Conservation (phyloP, 2,329 filamentous ascomycete species). For the Coniochaeta sp. region DNA sequence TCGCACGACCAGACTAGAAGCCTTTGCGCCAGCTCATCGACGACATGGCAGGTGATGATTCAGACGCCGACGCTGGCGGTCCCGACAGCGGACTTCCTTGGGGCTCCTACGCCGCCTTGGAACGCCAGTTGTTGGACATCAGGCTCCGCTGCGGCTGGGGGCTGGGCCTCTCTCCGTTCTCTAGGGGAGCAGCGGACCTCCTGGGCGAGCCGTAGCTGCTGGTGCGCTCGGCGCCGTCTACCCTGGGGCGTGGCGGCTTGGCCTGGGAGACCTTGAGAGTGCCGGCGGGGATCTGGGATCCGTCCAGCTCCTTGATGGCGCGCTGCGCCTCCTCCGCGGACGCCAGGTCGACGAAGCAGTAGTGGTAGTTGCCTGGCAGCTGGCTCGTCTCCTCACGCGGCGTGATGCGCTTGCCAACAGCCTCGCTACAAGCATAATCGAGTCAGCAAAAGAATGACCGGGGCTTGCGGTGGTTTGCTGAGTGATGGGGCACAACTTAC, state of each 20-base stretch:
- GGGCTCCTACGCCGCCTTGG: constrained; percentile 1
- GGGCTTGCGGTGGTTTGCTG: neutral
- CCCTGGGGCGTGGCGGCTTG: neutral
- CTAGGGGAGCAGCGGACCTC: neutral
- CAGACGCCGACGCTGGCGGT: too few species aligned
- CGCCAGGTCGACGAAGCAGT: constrained; percentile 59
- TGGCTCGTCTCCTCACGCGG: constrained; percentile 47
- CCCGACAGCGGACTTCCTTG: neutral
- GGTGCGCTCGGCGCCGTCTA: neutral
- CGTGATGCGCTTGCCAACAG: constrained; percentile 47
- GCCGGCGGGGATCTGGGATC: constrained; percentile 13
- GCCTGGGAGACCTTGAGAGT: constrained; percentile 11
- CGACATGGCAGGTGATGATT: too few species aligned
- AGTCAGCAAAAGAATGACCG: constrained; percentile 5
- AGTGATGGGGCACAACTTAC: constrained; percentile 18
- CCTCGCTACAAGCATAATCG: constrained; percentile 13
- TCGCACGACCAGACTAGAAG: too few species aligned
- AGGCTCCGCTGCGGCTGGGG: neutral
- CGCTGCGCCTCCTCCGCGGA: constrained; percentile 44
- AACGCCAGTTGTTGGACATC: constrained; percentile 4
- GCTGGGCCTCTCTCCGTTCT: neutral
- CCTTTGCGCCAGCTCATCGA: too few species aligned
- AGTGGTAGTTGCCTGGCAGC: constrained; percentile 51
- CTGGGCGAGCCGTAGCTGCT: neutral
- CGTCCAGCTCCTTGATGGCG: constrained; percentile 38